These are phyloP conservation scores for Dalbergia oliveri DNA, from an alignment of 306 rosid genomes.

Conservation along the genomic window DNA sequence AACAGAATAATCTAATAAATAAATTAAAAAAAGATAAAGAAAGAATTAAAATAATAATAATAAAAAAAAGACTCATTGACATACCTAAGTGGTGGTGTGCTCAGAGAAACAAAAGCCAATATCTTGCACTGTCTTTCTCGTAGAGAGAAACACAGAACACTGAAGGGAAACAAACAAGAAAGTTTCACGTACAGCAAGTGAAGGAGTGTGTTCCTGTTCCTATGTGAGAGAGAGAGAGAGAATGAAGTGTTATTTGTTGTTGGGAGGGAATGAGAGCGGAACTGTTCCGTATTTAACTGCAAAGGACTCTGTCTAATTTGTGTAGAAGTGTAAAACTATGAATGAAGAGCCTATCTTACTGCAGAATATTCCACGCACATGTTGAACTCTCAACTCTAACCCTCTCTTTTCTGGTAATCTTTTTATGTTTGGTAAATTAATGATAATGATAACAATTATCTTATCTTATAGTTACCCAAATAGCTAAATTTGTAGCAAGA, in stretches of 20 bases:
- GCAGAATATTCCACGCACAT: not conserved
- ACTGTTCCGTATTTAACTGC: conserved; percentile 45
- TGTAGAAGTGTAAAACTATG: not conserved
- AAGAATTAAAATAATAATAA: not conserved
- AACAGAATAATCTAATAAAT: not conserved
- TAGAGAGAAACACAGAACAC: too few relatives aligned
- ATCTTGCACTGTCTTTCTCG: not conserved
- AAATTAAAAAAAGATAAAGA: not conserved
- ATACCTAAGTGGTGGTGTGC: not conserved
- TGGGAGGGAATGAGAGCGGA: not conserved
- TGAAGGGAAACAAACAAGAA: not conserved
- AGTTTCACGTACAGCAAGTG: not conserved
- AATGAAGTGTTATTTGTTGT: not conserved
- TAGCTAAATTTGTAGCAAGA: not conserved
- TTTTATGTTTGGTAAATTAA: not conserved
- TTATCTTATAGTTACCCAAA: not conserved
- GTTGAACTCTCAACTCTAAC: not conserved
- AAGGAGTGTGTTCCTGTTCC: not conserved
- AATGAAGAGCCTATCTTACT: not conserved
- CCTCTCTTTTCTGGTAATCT: not conserved
- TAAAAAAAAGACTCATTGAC: not conserved
- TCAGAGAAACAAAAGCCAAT: not conserved
- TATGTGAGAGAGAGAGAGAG: not conserved
- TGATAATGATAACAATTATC: not conserved
- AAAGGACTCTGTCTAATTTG: not conserved